These are phyloP conservation scores for Xylariaceae sp. DNA, from an alignment of 2,329 filamentous ascomycete species.

Conservation along the genomic window DNA sequence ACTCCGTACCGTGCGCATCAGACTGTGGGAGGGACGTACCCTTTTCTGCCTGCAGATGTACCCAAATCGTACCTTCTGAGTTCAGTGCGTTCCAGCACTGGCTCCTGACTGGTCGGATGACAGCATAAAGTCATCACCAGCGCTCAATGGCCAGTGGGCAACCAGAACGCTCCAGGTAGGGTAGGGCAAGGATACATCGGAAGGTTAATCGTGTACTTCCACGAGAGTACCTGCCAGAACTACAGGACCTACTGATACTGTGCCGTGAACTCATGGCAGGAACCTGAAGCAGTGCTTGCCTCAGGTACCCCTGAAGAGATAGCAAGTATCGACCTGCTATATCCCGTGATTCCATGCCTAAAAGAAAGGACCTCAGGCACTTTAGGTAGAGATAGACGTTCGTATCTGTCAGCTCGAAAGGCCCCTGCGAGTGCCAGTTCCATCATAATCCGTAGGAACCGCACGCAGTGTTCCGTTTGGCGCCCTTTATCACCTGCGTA, in stretches of 20 bases:
- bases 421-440: neutral
- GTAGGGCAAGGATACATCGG: neutral
- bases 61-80: constrained; percentile 5
- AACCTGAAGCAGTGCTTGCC: neutral
- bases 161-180: neutral
- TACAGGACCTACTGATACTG: neutral
- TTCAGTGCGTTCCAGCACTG: constrained; percentile 8
- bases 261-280: neutral
- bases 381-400: neutral
- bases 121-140: constrained; percentile 18
- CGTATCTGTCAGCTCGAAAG: neutral
- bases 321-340: neutral
- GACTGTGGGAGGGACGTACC: neutral
- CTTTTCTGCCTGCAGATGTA: neutral
- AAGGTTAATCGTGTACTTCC: neutral
- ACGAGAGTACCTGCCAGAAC: neutral
- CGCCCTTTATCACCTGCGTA: too few relatives aligned
- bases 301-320: neutral
- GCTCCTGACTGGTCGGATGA: constrained; percentile 9
- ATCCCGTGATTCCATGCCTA: neutral
- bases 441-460: too few relatives aligned
- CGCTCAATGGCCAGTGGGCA: constrained; percentile 1
- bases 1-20: neutral
- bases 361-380: too few relatives aligned
- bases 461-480: too few relatives aligned